Percentiles rank a stretch among this genome's conserved stretches.
Evolutionary conservation across 2,329 filamentous ascomycete genomes (phyloP).

Genomic region (Xenosphaeropsis pyriputrescens): DNA sequence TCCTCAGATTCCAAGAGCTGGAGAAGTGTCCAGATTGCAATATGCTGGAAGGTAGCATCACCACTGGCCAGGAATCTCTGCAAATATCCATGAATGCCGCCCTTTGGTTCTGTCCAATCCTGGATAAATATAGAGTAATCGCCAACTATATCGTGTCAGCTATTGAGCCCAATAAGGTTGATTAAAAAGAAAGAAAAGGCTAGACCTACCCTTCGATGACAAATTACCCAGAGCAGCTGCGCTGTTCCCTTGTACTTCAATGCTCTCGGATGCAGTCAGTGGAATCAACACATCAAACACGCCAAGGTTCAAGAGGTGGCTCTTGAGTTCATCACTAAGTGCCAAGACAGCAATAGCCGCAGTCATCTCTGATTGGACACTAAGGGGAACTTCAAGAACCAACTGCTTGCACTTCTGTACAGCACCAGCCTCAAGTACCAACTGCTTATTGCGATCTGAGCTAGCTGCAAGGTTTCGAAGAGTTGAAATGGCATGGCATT

Average conservation of each 20-base stretch:
- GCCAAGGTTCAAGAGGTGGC: slow-evolving; percentile 75
- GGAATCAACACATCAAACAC: slow-evolving; percentile 96
- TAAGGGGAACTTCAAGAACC: slow-evolving; percentile 81
- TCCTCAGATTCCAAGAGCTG: slow-evolving; percentile 95
- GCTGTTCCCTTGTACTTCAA: slow-evolving; percentile 97
- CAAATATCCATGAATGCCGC: slow-evolving; percentile 90
- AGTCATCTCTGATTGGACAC: slow-evolving; percentile 97
- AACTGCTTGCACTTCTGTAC: slow-evolving; percentile 98
- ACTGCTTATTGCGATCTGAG: slow-evolving; percentile 92
- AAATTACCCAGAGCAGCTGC: slow-evolving; percentile 90
- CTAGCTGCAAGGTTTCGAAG: slow-evolving; percentile 90
- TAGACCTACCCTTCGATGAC: slow-evolving; percentile 74
- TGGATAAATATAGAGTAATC: slow-evolving; percentile 94
- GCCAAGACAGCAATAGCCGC: slow-evolving; percentile 96
- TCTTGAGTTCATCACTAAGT: slow-evolving; percentile 88
- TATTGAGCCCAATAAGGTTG: background rate
- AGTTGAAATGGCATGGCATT: slow-evolving; percentile 96
- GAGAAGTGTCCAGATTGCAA: slow-evolving; percentile 94
- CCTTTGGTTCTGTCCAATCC: slow-evolving; percentile 84
- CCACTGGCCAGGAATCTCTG: slow-evolving; percentile 86
- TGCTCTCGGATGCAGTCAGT: slow-evolving; percentile 85
- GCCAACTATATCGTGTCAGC: slow-evolving; percentile 52
- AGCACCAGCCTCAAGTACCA: slow-evolving; percentile 91
- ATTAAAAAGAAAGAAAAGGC: slow-evolving; percentile 1
- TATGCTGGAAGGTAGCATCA: slow-evolving; percentile 96